Evolutionary conservation across 257 asterid genomes (phyloP), one percentile per base, ranked within the genome.

Genomic region (Cordia subcordata): DNA sequence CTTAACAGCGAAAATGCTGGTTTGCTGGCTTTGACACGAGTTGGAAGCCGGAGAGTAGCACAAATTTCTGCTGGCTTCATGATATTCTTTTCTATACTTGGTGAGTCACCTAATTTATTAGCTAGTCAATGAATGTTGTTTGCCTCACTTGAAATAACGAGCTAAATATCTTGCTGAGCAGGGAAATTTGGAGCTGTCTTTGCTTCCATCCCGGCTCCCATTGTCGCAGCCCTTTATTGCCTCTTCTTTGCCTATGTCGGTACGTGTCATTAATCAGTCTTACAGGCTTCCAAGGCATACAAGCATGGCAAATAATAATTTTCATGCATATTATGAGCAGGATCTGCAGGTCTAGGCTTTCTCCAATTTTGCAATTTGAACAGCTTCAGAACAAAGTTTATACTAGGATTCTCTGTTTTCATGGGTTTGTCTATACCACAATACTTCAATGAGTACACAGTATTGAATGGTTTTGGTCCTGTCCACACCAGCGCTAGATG

Each of bases 181-280:
- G 99, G 91, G 42, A 93, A 93, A 80, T 93, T 89, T 39, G 99
- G 97, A 69, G 99, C 97, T 37, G 90, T 93, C 50, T 93, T 93
- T 65, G 97, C 99, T 55, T 93, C 99, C 45, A 86, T 89, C 60
- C 99, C 99, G 16, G 82, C 94, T 45, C 92, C 99, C 5, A 93
- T 93, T 9, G 54, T 93, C 46, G 97, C 99, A 63, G 99, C 95
- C 16, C 63, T 88, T 55, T 93, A 93, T 53, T 93, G 99, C 80
- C 64, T 89, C 68, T 85, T 93, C 70, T 93, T 86, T 50, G 97
- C 99, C 61, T 93, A 89, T 55, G 96, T 93, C 19, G 99, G 97
- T 92, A 78, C 4, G 95, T 69, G 4, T 60, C 4, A 5, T 16
- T 14, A 23, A 33, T 10, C 45, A 19, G 2, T 15, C 60, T 42